Conservation (phyloP, 768 basidiomycete genomes). For the Russula compacta region DNA sequence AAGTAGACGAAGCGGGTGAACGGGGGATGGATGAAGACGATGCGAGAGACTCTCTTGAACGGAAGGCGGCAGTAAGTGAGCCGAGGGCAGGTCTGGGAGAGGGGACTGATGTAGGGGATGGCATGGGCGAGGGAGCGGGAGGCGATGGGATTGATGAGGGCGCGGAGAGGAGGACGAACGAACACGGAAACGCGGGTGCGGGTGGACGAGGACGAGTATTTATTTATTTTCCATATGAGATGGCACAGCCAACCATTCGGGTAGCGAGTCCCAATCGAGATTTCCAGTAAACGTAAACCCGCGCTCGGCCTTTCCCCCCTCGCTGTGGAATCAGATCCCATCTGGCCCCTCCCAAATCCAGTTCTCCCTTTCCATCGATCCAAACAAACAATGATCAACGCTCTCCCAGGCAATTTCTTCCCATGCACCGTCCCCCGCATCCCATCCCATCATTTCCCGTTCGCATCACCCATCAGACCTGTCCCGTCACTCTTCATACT, state of each 20-base stretch:
- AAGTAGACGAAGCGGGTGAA: conserved; percentile 18
- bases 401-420: not conserved
- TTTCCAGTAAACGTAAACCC: conserved; percentile 8
- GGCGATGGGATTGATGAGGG: not conserved
- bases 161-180: conserved; percentile 1
- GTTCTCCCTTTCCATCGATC: conserved; percentile 8
- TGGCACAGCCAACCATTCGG: not conserved
- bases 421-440: not conserved
- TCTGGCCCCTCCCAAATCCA: not conserved
- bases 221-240: not conserved
- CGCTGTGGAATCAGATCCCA: no score
- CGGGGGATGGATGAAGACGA: conserved; percentile 15
- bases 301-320: conserved; percentile 14
- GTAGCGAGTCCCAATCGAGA: conserved; percentile 4
- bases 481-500: not conserved
- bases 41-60: conserved; percentile 11
- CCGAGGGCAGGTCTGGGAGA: conserved; percentile 5
- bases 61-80: conserved; percentile 14
- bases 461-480: not conserved
- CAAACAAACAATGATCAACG: not conserved
- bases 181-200: conserved; percentile 5
- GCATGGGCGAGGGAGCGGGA: not conserved
- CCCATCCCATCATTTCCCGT: not conserved
- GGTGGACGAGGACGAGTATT: not conserved
- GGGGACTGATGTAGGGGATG: not conserved